phyloP scores from a whole-genome alignment of 139 green algal genomes.

The Picochlorum sp. region DNA sequence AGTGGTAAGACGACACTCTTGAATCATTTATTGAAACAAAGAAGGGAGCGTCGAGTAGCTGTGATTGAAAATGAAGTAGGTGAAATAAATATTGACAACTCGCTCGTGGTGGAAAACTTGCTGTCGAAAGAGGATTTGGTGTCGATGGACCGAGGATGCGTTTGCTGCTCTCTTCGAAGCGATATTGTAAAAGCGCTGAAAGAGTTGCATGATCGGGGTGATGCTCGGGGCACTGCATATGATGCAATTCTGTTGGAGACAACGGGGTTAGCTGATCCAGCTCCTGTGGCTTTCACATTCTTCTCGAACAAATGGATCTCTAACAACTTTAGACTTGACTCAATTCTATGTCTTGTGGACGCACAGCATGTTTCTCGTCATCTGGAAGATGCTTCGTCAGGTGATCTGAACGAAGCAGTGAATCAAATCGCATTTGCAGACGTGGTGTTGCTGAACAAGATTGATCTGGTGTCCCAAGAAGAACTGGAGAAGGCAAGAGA shows the following conservation, averaged over 20 bases:
- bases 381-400: slow-evolving; percentile 8
- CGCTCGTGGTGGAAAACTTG: slow-evolving; percentile 36
- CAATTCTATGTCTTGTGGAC: slow-evolving; percentile 70
- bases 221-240: slow-evolving; percentile 11
- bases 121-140: slow-evolving; percentile 71
- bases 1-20: slow-evolving; percentile 64
- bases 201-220: slow-evolving; percentile 43
- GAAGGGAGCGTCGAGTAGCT: slow-evolving; percentile 44
- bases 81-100: slow-evolving; percentile 81
- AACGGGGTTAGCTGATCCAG: slow-evolving; percentile 73
- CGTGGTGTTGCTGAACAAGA: slow-evolving; percentile 84
- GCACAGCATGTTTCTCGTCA: slow-evolving; percentile 35
- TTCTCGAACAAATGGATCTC: slow-evolving; percentile 77
- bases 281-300: slow-evolving; percentile 76
- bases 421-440: slow-evolving; percentile 84
- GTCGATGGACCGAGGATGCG: slow-evolving; percentile 67
- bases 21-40: slow-evolving; percentile 61
- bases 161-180: slow-evolving; percentile 74
- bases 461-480: slow-evolving; percentile 36
- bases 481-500: slow-evolving; percentile 32
- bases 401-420: slow-evolving; percentile 53
- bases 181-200: slow-evolving; percentile 69
- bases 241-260: slow-evolving; percentile 71
- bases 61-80: slow-evolving; percentile 80
- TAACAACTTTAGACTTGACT: slow-evolving; percentile 58